phyloP scores from a whole-genome alignment of 1,284 basidiomycete genomes.

The Entoloma clypeatum region DNA sequence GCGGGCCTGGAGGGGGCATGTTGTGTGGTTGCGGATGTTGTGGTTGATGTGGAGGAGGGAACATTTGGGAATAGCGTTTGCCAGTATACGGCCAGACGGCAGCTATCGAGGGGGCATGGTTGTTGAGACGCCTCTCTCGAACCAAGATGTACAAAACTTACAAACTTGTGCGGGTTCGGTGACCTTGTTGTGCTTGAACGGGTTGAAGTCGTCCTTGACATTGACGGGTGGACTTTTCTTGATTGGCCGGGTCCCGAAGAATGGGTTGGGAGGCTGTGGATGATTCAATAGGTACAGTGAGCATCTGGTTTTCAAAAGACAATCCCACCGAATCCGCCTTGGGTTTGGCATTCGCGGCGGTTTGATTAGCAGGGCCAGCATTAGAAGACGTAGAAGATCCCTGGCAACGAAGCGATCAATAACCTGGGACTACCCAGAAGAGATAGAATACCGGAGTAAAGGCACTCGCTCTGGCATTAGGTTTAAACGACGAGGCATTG shows the following conservation, averaged over 20 bases:
- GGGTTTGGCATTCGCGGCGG: constrained; percentile 55
- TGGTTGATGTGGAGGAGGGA: constrained; percentile 59
- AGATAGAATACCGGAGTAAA: constrained; percentile 60
- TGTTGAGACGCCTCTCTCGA: no score
- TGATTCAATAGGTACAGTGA: constrained; percentile 19
- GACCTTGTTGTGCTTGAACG: constrained; percentile 85
- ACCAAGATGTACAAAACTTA: constrained; percentile 37
- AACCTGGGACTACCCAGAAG: no score
- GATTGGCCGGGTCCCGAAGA: constrained; percentile 78
- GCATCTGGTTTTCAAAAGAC: neutral
- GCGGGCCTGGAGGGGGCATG: constrained; percentile 61
- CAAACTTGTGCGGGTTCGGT: constrained; percentile 69
- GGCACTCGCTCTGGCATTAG: constrained; percentile 75
- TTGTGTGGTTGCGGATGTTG: constrained; percentile 60
- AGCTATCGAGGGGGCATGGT: no score
- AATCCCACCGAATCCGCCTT: constrained; percentile 47
- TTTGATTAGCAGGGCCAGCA: constrained; percentile 29
- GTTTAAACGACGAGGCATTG: constrained; percentile 77
- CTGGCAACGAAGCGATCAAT: constrained; percentile 36
- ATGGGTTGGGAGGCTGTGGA: constrained; percentile 63
- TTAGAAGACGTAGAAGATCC: constrained; percentile 46
- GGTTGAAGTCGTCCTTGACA: constrained; percentile 92
- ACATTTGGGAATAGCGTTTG: constrained; percentile 79
- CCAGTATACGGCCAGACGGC: constrained; percentile 87
- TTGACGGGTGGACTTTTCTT: constrained; percentile 73